Percentiles rank a stretch among this genome's conserved stretches.
Conservation (phyloP, 2,329 filamentous ascomycete genomes). For the Huntiella omanensis region DNA sequence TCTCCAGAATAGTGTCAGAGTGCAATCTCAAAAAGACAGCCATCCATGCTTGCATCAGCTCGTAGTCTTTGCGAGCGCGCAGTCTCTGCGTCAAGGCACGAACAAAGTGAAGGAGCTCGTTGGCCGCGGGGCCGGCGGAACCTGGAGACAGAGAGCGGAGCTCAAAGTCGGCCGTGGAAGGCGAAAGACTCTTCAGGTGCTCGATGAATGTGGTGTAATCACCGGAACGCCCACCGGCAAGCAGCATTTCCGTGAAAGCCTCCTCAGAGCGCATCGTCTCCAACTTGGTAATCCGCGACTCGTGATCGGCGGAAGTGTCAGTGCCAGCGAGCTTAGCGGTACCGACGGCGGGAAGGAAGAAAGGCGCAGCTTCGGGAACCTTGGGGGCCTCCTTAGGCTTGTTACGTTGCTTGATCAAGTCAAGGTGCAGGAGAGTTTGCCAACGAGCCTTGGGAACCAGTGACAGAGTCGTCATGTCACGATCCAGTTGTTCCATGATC, state of each 20-base stretch:
- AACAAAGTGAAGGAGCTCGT: constrained; percentile 67
- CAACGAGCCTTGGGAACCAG: constrained; percentile 78
- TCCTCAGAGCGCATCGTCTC: constrained; percentile 39
- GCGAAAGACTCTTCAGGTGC: constrained; percentile 62
- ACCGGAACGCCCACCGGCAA: constrained; percentile 30
- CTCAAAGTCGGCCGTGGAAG: constrained; percentile 75
- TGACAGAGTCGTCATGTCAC: constrained; percentile 72
- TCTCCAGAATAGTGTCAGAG: constrained; percentile 35
- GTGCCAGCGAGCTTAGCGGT: constrained; percentile 16
- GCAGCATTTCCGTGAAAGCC: constrained; percentile 37
- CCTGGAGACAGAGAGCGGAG: constrained; percentile 55
- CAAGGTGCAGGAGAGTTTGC: constrained; percentile 86
- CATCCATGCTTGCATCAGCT: constrained; percentile 95
- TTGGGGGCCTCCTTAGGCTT: constrained; percentile 87
- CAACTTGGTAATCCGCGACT: constrained; percentile 51
- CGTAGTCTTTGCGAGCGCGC: constrained; percentile 58
- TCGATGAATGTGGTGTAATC: constrained; percentile 53
- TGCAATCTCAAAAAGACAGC: constrained; percentile 76
- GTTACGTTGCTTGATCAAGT: constrained; percentile 82
- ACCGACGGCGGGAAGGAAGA: constrained; percentile 61
- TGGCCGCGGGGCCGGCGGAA: constrained; percentile 25
- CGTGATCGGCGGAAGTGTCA: constrained; percentile 21
- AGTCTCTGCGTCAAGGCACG: constrained; percentile 57
- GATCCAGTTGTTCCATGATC: constrained; percentile 55
- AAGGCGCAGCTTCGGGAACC: constrained; percentile 80